Evolutionary conservation across 768 basidiomycete species (phyloP), one percentile per base, ranked within the genome.

Genomic region (Phanerodontia chrysosporium): DNA sequence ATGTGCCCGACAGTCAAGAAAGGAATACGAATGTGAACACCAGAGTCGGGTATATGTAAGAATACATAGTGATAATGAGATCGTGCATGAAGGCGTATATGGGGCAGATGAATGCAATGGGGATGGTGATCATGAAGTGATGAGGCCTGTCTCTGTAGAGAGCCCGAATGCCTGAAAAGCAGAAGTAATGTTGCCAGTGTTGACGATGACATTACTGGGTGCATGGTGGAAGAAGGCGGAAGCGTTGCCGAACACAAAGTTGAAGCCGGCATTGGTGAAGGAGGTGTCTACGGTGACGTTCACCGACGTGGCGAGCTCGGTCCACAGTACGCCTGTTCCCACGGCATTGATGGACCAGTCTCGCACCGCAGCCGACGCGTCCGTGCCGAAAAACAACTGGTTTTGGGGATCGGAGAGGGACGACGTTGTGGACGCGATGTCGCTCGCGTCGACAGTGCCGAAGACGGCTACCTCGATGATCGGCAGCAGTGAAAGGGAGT

Each of bases 401-500:
- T 78, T 80, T 27, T 76, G 74, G 22, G 82, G 69, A 10, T 76
- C 77, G 9, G 79, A 73, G 59, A 86, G 81, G 8, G 83, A 78
- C 21, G 84, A 81, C 24, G 78, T 70, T 7, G 77, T 76, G 32
- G 73, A 78, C 35, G 64, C 63, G 28, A 85, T 67, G 65, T 87
- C 86, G 2, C 77, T 62, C 18, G 79, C 75, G 14, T 68, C 65
- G 25, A 87, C 68, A 14, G 78, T 72, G 6, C 86, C 86, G 66
- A 87, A 87, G n/a, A 87, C 65, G 1, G 84, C 85, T 3, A 86
- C 82, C 69, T 87, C 86, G 35, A 89, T 65, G 1, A 72, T 60
- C 24, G 85, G 86, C 46, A 87, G 71, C 1, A 72, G 66, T 12
- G 75, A 62, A n/a, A 85, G 64, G 2, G 76, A 72, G 53, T 71